Conservation (phyloP, 768 basidiomycete species). For the Boletus rubroflammeus region DNA sequence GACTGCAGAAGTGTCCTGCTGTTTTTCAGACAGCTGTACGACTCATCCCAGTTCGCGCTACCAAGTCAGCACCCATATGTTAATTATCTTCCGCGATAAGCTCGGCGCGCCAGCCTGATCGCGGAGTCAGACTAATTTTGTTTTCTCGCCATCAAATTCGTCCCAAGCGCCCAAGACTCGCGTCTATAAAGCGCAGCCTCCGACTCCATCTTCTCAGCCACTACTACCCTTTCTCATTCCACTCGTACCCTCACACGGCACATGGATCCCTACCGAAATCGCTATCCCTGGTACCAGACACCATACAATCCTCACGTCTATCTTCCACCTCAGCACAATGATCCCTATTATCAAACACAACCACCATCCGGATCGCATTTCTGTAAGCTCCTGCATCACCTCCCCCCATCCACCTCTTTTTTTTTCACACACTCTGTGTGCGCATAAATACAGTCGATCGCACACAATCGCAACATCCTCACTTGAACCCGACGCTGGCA, state of each 20-base stretch:
- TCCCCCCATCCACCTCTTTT: neutral
- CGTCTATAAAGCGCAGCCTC: slow-evolving; percentile 8
- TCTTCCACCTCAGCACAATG: slow-evolving; percentile 20
- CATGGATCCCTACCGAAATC: slow-evolving; percentile 27
- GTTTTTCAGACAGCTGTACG: neutral
- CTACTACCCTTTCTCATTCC: neutral
- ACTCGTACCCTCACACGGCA: neutral
- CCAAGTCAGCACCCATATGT: neutral
- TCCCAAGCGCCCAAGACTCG: slow-evolving; percentile 7
- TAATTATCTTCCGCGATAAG: neutral
- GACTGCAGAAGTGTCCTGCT: neutral
- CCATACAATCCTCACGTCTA: slow-evolving; percentile 32
- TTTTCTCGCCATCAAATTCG: neutral
- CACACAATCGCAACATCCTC: slow-evolving; percentile 42
- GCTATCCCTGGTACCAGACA: slow-evolving; percentile 23
- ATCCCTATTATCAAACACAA: slow-evolving; percentile 9
- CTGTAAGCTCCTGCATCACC: slow-evolving; percentile 8
- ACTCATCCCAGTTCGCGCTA: neutral
- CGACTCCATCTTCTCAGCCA: neutral
- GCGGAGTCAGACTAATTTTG: slow-evolving; percentile 8
- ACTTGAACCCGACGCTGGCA: slow-evolving; percentile 51
- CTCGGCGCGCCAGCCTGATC: neutral
- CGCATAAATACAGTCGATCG: slow-evolving; percentile 14
- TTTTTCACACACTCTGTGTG: neutral
- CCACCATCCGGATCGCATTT: slow-evolving; percentile 12